Evolutionary conservation across 768 basidiomycete species (phyloP).

Genomic region (Lactarius evosmus): DNA sequence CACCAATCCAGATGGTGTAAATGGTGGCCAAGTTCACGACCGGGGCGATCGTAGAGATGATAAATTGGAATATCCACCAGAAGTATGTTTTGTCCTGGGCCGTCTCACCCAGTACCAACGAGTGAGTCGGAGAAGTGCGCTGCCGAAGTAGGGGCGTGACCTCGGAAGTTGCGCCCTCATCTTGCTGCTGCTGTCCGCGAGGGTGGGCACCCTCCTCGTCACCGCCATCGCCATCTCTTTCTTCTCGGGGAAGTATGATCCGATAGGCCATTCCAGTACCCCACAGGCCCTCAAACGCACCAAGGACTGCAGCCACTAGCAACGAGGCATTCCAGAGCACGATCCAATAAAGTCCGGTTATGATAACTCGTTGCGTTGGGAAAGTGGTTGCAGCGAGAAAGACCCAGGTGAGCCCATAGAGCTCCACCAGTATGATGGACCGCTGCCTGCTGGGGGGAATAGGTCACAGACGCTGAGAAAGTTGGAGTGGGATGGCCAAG

Average conservation of each 20-base stretch:
- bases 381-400: conserved; percentile 52
- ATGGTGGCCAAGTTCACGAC: conserved; percentile 51
- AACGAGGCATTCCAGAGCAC: conserved; percentile 52
- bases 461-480: conserved; percentile 34
- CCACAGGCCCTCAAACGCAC: conserved; percentile 38
- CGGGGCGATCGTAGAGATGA: conserved; percentile 52
- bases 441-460: conserved; percentile 45
- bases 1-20: conserved; percentile 40
- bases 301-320: conserved; percentile 42
- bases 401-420: conserved; percentile 59
- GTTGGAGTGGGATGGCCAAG: conserved; percentile 41
- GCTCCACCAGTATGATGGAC: conserved; percentile 48
- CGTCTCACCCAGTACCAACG: conserved; percentile 8
- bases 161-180: conserved; percentile 21
- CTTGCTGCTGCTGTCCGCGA: conserved; percentile 15
- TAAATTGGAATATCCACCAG: conserved; percentile 60
- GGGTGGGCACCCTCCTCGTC: neutral
- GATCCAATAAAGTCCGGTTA: conserved; percentile 57
- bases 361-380: conserved; percentile 39
- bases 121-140: neutral
- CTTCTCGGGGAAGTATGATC: conserved; percentile 15
- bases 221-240: conserved; percentile 19
- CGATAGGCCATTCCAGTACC: conserved; percentile 23
- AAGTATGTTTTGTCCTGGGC: conserved; percentile 34
- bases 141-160: conserved; percentile 23